phyloP scores from a whole-genome alignment of 495 filamentous ascomycete species.

The Geopyxis carbonaria region DNA sequence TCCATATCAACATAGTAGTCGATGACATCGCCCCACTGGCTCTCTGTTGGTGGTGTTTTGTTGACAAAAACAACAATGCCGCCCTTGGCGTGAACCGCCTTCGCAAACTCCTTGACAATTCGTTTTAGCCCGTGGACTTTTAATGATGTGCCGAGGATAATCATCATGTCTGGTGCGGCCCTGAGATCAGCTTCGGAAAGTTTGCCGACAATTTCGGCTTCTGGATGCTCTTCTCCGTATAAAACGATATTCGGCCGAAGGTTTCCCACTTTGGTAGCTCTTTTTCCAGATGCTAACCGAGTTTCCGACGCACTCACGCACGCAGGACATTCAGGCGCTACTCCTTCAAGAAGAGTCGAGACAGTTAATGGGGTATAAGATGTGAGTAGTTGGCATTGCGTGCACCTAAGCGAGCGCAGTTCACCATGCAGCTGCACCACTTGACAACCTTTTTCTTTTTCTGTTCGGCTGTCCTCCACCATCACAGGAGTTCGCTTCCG shows the following conservation, averaged over 20 bases:
- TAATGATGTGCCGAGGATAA: conserved; percentile 52
- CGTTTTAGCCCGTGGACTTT: conserved; percentile 51
- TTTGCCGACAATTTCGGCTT: conserved; percentile 42
- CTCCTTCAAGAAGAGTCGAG: conserved; percentile 32
- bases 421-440: conserved; percentile 53
- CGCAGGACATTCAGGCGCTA: conserved; percentile 44
- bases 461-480: conserved; percentile 12
- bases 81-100: conserved; percentile 44
- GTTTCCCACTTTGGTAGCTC: conserved; percentile 43
- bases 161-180: conserved; percentile 42
- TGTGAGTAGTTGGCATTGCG: conserved; percentile 39
- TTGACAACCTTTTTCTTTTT: conserved; percentile 30
- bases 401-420: conserved; percentile 42
- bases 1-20: conserved; percentile 57
- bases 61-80: conserved; percentile 55
- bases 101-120: conserved; percentile 52
- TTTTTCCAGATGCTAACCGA: conserved; percentile 42
- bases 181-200: conserved; percentile 47
- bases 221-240: conserved; percentile 53
- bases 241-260: conserved; percentile 45
- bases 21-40: conserved; percentile 48
- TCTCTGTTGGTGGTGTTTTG: conserved; percentile 47
- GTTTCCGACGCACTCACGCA: conserved; percentile 39
- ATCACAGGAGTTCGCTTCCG: conserved; percentile 25
- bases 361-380: conserved; percentile 40